These are phyloP conservation scores for Aspergillus unguis DNA, from an alignment of 2,329 filamentous ascomycete species.

Conservation along the genomic window DNA sequence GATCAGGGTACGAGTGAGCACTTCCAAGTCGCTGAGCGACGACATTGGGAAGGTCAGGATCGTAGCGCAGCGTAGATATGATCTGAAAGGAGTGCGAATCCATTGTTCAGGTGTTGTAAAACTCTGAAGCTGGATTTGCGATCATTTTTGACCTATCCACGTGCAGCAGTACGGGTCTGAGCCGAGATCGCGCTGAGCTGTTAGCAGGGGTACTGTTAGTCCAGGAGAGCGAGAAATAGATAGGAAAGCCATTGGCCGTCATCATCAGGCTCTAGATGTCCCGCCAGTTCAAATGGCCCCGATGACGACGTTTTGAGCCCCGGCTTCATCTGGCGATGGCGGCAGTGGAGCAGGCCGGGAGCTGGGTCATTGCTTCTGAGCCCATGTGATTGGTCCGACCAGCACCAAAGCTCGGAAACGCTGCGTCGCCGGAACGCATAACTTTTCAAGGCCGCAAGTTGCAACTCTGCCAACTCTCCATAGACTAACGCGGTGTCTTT, in stretches of 20 bases:
- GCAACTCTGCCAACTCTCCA: conserved; percentile 29
- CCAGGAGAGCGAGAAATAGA: background rate
- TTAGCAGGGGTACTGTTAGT: background rate
- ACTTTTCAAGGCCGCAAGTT: conserved; percentile 35
- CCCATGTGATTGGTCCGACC: conserved; percentile 32
- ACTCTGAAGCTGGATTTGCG: conserved; percentile 3
- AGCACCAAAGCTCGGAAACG: conserved; percentile 23
- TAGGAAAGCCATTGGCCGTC: background rate
- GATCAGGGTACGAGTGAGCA: conserved; percentile 35
- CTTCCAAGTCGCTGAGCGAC: conserved; percentile 20
- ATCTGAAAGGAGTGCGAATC: conserved; percentile 52
- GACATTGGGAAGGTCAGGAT: conserved; percentile 52
- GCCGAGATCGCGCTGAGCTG: conserved; percentile 5
- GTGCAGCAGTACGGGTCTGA: conserved; percentile 3
- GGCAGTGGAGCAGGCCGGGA: conserved; percentile 18
- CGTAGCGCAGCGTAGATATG: conserved; percentile 71
- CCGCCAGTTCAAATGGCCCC: background rate
- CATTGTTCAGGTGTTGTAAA: conserved; percentile 20
- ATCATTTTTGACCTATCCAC: conserved; percentile 9
- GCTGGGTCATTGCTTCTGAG: conserved; percentile 13
- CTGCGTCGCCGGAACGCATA: conserved; percentile 25
- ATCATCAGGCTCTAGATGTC: background rate
- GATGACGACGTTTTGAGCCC: conserved; percentile 1
- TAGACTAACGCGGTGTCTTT: conserved; percentile 15
- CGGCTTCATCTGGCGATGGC: conserved; percentile 5